Base-by-base conservation (phyloP, 768 basidiomycete species). In the Trametes villosa region DNA sequence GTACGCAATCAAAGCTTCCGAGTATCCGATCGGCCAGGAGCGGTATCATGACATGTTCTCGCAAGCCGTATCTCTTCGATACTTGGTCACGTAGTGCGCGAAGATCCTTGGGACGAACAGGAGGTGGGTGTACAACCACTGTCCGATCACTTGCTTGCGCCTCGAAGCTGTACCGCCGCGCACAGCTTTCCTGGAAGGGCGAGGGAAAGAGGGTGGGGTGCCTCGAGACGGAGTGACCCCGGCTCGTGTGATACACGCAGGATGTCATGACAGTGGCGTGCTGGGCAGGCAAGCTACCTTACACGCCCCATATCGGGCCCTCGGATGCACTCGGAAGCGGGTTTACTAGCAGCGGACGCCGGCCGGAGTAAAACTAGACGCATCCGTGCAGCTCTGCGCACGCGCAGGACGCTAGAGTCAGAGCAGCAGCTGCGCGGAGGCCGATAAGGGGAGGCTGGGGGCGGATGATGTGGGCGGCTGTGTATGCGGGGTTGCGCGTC, bases 181-280 rank as follows among this genome's bases (percentile, higher is more conserved):
- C 13, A 34, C 4, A 30, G 40, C 24, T 24, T 9, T 31, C 26
- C 29, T n/a, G 52, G 34, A 6, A n/a, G 27, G 27, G 24, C 4
- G 41, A 5, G 22, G 36, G 41, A 42, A 50, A 36, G 34, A 40
- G 58, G 51, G 51, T 38, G 34, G 26, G 36, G 29, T 8, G 30
- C 8, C 4, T 13, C 4, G 24, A 38, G 26, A 41, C 27, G 59
- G 47, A 22, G 27, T 2, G 34, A 44, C 47, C 60, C 60, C 34
- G n/a, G 41, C 60, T 61, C 60, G 53, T 61, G 60, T 61, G 60
- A 61, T 55, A 55, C 60, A 61, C 48, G 53, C 60, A 61, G 20
- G 47, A 44, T 24, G 53, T 26, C 52, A 60, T 41, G 59, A n/a
- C 20, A 49, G 31, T 60, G 59, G 47, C 59, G 53, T 53, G 54